These are phyloP conservation scores for Phytopythium vexans DNA, from an alignment of 352 stramenopile genomes.

Conservation along the genomic window DNA sequence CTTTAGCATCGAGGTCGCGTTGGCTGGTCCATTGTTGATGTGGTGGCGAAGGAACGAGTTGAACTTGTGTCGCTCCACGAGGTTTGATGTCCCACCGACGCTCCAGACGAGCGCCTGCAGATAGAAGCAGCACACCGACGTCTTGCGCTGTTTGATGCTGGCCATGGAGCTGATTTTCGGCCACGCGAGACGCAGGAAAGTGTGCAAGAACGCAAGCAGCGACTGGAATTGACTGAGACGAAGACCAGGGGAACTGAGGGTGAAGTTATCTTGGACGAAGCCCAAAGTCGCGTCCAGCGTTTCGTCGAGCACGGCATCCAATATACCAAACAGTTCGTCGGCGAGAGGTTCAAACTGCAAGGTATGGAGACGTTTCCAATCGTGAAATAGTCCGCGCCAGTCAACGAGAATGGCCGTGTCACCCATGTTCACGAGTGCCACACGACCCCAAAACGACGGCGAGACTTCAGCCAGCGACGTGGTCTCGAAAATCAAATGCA, in stretches of 20 bases:
- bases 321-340: conserved; percentile 30
- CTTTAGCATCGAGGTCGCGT: conserved; percentile 50
- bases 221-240: conserved; percentile 15
- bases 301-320: conserved; percentile 44
- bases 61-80: conserved; percentile 52
- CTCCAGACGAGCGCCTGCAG: conserved; percentile 75
- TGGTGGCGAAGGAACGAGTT: conserved; percentile 58
- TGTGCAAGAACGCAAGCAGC: conserved; percentile 50
- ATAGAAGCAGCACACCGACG: conserved; percentile 59
- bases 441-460: conserved; percentile 47
- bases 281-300: conserved; percentile 32
- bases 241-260: neutral
- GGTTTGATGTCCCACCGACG: conserved; percentile 44
- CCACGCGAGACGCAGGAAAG: conserved; percentile 46
- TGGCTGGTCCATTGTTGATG: conserved; percentile 46
- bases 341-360: conserved; percentile 23
- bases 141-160: conserved; percentile 60
- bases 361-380: conserved; percentile 39
- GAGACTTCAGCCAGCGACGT: conserved; percentile 39
- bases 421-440: conserved; percentile 15
- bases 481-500: conserved; percentile 55
- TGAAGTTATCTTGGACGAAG: conserved; percentile 46
- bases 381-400: conserved; percentile 29
- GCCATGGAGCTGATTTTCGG: conserved; percentile 48
- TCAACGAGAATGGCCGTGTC: neutral